Conservation (phyloP, 345 rosid genomes). For the Populus euphratica region DNA sequence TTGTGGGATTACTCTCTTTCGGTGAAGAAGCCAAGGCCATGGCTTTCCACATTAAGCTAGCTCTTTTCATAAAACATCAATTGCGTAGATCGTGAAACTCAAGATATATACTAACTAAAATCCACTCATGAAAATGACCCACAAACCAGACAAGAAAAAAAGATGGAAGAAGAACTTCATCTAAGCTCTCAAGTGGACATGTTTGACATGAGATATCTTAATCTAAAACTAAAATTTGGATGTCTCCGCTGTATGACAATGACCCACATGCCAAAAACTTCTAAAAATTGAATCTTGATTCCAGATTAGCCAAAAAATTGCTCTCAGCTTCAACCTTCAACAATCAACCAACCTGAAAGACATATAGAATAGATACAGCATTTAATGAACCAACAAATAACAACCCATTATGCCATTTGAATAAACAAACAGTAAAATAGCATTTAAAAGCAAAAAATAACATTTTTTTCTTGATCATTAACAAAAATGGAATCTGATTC, state of each 20-base stretch:
- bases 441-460: background rate
- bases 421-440: background rate
- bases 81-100: background rate
- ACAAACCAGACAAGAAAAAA: too few relatives aligned
- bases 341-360: background rate
- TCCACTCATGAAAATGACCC: background rate
- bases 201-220: background rate
- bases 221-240: background rate
- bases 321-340: conserved; percentile 1
- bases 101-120: background rate
- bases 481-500: background rate
- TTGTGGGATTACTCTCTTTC: conserved; percentile 28
- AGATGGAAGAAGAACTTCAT: too few relatives aligned
- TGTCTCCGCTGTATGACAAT: background rate
- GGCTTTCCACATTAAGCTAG: conserved; percentile 17
- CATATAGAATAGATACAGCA: background rate
- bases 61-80: background rate
- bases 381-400: background rate
- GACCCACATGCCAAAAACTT: conserved; percentile 1
- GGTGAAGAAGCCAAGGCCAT: conserved; percentile 56
- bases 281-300: background rate
- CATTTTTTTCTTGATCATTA: background rate
- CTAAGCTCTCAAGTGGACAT: background rate
- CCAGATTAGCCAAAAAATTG: background rate
- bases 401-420: background rate